phyloP scores from a whole-genome alignment of 768 basidiomycete genomes.

The Collybiopsis luxurians region DNA sequence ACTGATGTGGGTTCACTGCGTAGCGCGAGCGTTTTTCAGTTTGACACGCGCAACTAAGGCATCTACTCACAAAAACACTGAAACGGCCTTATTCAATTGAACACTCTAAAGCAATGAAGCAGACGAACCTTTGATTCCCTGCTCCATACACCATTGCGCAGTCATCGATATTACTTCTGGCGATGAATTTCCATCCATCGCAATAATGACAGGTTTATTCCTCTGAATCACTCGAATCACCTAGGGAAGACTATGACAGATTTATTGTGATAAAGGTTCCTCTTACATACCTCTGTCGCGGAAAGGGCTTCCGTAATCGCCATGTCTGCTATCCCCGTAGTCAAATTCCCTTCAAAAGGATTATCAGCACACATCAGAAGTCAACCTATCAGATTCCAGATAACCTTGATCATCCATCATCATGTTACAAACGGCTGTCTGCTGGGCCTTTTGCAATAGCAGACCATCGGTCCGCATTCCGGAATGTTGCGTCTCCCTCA shows the following conservation, averaged over 20 bases:
- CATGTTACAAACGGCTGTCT: slow-evolving; percentile 86
- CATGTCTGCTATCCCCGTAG: slow-evolving; percentile 95
- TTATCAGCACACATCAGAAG: too few species aligned
- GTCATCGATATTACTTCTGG: slow-evolving; percentile 49
- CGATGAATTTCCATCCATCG: slow-evolving; percentile 75
- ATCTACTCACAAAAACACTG: slow-evolving; percentile 73
- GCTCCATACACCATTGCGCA: slow-evolving; percentile 46
- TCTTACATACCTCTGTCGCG: slow-evolving; percentile 39
- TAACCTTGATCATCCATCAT: slow-evolving; percentile 65
- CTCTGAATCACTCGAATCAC: slow-evolving; percentile 2
- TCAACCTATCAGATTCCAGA: too few species aligned
- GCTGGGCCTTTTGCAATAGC: slow-evolving; percentile 34
- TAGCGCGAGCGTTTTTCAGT: slow-evolving; percentile 9
- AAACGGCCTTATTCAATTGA: slow-evolving; percentile 7
- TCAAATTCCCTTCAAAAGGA: slow-evolving; percentile 36
- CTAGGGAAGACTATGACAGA: background rate
- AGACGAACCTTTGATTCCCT: slow-evolving; percentile 52
- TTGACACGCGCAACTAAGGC: background rate
- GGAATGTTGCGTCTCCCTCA: slow-evolving; percentile 48
- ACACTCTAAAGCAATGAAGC: background rate
- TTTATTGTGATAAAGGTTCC: slow-evolving; percentile 33
- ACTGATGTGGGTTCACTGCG: slow-evolving; percentile 91
- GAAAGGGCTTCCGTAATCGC: slow-evolving; percentile 54
- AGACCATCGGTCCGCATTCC: slow-evolving; percentile 87
- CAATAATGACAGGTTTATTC: slow-evolving; percentile 56